Base-by-base conservation (phyloP, 2,329 filamentous ascomycete genomes). In the Fulvia fulva region DNA sequence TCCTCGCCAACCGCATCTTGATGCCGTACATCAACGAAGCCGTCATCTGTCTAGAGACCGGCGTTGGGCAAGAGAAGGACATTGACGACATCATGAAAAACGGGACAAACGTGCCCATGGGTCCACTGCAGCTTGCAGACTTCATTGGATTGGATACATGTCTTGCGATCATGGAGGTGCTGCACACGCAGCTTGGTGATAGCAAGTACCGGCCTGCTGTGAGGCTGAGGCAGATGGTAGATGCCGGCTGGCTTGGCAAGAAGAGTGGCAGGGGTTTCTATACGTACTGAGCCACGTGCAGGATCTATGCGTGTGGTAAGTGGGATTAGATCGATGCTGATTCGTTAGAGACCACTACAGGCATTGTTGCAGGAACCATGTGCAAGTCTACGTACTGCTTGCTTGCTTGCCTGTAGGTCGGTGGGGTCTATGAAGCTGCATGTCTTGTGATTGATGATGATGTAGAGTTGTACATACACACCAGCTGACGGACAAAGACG, bases 11-110 rank as follows among this genome's bases (percentile, higher is more conserved):
- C 75, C 83, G 94, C 9, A 99, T 99, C 61, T 79, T 99, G 59
- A 99, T 99, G 94, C 94, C 94, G 0, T 99, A 99, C 74, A 97
- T 99, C 79, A 99, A 99, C 74, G 94, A 99, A 78, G 94, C 95
- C 8, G 82, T 99, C 67, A 93, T 96, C 64, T 99, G 94, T 75
- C 81, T 99, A 14, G 94, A 99, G 78, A 97, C 94, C 0, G 90
- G 90, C 2, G 86, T 99, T 0, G 94, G 94, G 19, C 83, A 85
- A 63, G 88, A 89, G 67, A 92, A 97, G 70, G 89, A 93, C 63
- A 99, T 99, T 65, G 94, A 99, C 72, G 87, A 83, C 64, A 99
- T 99, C 69, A 99, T 99, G 94, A 97, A 96, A 83, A 97, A 97
- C 68, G 94, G 94, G 49, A 99, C 94, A 22, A 96, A 96, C 71